Evolutionary conservation across 495 filamentous ascomycete genomes (phyloP), one percentile per base, ranked within the genome.

Genomic region (Delitschia confertaspora): DNA sequence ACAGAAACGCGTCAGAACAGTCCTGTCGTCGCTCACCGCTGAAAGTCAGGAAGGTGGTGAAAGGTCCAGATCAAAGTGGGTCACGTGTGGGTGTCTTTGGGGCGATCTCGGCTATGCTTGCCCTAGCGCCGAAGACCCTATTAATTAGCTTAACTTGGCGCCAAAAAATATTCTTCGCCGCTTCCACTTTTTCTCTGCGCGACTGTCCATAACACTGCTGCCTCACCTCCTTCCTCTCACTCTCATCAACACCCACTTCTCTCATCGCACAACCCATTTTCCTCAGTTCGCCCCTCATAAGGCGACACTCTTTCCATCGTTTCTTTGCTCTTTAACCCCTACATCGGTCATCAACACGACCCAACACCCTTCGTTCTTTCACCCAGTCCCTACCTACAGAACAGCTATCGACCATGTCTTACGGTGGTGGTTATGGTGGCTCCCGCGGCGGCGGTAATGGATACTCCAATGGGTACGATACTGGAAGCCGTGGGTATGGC

Each of bases 371-470:
- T 49, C 45, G 32, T 32, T 53, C 40, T 24, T 50, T 55, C 21
- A 49, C 22, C 38, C 47, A 27, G 52, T 51, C 47, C 36, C n/a
- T n/a, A n/a, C n/a, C 52, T 56, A 47, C 47, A 17, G 47, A 46
- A 47, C 33, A 23, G 16, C 20, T 40, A 36, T 33, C 24, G 40
- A 55, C 38, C 59, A 79, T 84, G 81, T 85, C 79, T 67, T 86
- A 83, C 75, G 76, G 82, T 55, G 82, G 80, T 56, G 80, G 80
- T 53, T 80, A 72, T 60, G 66, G n/a, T n/a, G n/a, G 60, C 42
- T 49, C 42, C 16, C 35, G 56, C 36, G 45, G 51, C 38, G 60
- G 64, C 38, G 63, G 69, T 44, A 65, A 70, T 58, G 47, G 51
- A 19, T 44, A 45, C 24, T 23, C 45, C 33, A 24, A 33, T 19